Evolutionary conservation across 441 rosid genomes (phyloP).

Genomic region (Omphalea diandra): DNA sequence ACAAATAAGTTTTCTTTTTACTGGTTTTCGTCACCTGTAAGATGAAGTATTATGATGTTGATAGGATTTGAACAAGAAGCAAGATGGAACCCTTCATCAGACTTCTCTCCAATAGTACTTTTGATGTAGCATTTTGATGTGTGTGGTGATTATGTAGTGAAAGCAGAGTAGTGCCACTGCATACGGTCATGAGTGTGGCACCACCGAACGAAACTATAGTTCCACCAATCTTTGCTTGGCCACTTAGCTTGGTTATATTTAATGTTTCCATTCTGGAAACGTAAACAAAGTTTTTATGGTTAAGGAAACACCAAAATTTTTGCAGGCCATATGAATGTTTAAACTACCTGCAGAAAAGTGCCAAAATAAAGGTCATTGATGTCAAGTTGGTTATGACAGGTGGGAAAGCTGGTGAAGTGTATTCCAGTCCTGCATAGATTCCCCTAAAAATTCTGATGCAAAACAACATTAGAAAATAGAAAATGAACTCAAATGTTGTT

Average conservation of each 20-base stretch:
- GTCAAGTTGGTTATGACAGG: constrained; percentile 1
- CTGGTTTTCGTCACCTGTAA: neutral
- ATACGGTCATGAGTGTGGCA: constrained; percentile 11
- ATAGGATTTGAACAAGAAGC: neutral
- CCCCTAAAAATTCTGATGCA: neutral
- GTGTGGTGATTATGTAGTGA: neutral
- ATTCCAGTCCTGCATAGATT: constrained; percentile 2
- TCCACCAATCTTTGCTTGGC: constrained; percentile 10
- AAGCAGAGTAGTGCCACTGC: neutral
- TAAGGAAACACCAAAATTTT: too few species aligned
- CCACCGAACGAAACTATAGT: constrained; percentile 6
- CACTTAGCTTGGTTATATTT: neutral
- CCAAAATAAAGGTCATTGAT: constrained; percentile 12
- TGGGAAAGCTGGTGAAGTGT: constrained; percentile 12
- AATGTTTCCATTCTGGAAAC: constrained; percentile 2
- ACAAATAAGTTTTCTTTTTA: neutral
- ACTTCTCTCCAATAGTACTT: neutral
- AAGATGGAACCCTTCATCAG: neutral
- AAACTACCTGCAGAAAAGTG: constrained; percentile 15
- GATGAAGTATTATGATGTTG: neutral
- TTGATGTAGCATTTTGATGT: neutral
- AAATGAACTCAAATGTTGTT: too few species aligned
- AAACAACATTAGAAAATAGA: too few species aligned
- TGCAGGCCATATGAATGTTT: too few species aligned
- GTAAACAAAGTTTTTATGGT: too few species aligned